Conservation (phyloP, 805 yeast genomes). For the Naumovozyma baii region DNA sequence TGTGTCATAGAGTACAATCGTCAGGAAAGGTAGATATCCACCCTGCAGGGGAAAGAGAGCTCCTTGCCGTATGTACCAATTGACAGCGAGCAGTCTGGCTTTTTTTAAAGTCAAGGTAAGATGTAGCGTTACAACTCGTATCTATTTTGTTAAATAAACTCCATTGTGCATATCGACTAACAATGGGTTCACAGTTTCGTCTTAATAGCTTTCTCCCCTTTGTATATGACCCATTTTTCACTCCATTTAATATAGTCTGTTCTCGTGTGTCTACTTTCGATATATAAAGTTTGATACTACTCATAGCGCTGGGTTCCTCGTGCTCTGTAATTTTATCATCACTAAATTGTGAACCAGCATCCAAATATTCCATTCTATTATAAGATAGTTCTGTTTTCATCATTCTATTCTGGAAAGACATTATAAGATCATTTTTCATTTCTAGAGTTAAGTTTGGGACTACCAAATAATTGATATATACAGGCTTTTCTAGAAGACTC, state of each 20-base stretch:
- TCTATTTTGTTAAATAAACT: slow-evolving; percentile 6
- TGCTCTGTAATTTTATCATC: slow-evolving; percentile 12
- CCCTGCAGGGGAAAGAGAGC: slow-evolving; percentile 28
- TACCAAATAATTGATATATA: slow-evolving; percentile 40
- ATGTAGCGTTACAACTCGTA: neutral
- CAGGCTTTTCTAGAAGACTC: slow-evolving; percentile 25
- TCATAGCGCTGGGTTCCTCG: slow-evolving; percentile 17
- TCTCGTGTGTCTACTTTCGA: slow-evolving; percentile 5
- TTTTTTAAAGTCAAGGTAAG: slow-evolving; percentile 30
- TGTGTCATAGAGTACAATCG: slow-evolving; percentile 32
- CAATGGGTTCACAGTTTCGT: slow-evolving; percentile 30
- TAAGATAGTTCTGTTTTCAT: too few relatives aligned
- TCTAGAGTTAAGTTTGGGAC: slow-evolving; percentile 28
- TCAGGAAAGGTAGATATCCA: slow-evolving; percentile 42
- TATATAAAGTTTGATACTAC: slow-evolving; percentile 12
- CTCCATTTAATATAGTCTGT: slow-evolving; percentile 44
- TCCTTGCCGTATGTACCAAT: slow-evolving; percentile 25
- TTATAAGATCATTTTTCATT: neutral
- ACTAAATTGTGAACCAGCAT: neutral
- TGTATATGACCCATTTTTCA: slow-evolving; percentile 46
- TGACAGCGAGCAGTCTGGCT: slow-evolving; percentile 21
- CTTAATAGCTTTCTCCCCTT: slow-evolving; percentile 37
- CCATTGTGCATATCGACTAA: slow-evolving; percentile 25
- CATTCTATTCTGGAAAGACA: neutral
- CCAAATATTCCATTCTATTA: neutral